Conservation (phyloP, 306 rosid genomes). For the Citrullus colocynthis region DNA sequence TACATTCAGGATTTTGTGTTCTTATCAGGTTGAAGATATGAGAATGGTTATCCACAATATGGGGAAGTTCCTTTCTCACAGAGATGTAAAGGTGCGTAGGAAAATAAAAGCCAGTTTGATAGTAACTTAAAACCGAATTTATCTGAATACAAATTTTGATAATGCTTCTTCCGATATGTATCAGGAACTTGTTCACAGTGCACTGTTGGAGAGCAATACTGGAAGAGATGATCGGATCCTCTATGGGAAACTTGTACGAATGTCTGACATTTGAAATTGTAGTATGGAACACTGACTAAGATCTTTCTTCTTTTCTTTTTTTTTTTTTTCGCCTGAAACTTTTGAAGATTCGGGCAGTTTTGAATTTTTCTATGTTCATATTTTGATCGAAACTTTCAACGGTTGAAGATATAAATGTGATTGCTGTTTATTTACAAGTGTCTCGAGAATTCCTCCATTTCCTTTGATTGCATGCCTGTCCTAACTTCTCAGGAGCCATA, state of each 20-base stretch:
- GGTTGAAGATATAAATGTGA: neutral
- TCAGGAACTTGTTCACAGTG: conserved; percentile 98
- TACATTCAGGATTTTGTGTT: neutral
- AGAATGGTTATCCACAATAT: conserved; percentile 63
- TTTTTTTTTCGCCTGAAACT: neutral
- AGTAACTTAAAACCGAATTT: no score
- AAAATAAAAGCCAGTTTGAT: neutral
- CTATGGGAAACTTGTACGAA: conserved; percentile 70
- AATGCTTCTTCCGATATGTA: neutral
- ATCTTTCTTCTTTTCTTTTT: neutral
- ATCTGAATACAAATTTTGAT: neutral
- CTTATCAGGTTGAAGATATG: conserved; percentile 87
- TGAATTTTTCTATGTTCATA: neutral
- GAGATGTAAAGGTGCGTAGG: conserved; percentile 77
- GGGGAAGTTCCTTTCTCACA: conserved; percentile 83
- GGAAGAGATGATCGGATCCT: conserved; percentile 91
- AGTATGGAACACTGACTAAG: neutral
- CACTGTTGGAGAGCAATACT: conserved; percentile 84
- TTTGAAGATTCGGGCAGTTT: neutral
- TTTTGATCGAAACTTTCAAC: neutral
- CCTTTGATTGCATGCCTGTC: no score
- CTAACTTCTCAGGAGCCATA: no score
- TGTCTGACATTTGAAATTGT: conserved; percentile 37
- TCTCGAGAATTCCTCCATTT: no score
- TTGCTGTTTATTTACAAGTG: no score